Evolutionary conservation across 805 yeast species (phyloP).

Genomic region (Vanderwaltozyma tropicalis): DNA sequence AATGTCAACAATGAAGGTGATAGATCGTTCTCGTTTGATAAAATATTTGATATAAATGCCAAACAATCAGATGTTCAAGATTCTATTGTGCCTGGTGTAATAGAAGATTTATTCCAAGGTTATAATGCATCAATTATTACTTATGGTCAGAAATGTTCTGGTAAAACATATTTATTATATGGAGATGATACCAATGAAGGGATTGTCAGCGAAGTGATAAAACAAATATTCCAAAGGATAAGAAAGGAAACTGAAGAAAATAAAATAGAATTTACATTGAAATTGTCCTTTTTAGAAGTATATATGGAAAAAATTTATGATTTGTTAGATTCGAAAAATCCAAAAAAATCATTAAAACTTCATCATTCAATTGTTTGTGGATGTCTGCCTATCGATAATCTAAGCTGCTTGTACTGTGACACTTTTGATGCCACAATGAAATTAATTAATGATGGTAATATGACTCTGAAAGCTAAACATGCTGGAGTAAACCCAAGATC

Average conservation of each 20-base stretch:
- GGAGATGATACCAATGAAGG: conserved; percentile 45
- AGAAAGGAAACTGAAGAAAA: conserved; percentile 31
- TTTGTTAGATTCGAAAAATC: conserved; percentile 39
- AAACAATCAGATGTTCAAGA: conserved; percentile 29
- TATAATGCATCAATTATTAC: conserved; percentile 69
- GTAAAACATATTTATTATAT: conserved; percentile 70
- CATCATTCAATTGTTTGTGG: conserved; percentile 28
- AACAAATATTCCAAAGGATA: conserved; percentile 50
- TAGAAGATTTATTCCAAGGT: conserved; percentile 33
- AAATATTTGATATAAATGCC: conserved; percentile 50
- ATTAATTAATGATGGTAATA: conserved; percentile 1
- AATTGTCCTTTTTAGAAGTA: conserved; percentile 69
- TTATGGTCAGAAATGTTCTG: conserved; percentile 73
- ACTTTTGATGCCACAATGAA: conserved; percentile 1
- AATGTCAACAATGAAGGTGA: not conserved
- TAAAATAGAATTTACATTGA: conserved; percentile 52
- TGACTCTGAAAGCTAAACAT: not conserved
- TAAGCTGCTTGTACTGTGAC: conserved; percentile 1
- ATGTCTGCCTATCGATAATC: conserved; percentile 49
- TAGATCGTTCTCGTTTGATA: conserved; percentile 13
- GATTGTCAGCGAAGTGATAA: conserved; percentile 61
- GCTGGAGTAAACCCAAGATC: conserved; percentile 27
- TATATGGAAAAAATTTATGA: conserved; percentile 72
- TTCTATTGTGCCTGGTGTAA: conserved; percentile 1
- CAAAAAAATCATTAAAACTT: conserved; percentile 28